phyloP scores from a whole-genome alignment of 306 rosid species.

The Quercus agrifolia region DNA sequence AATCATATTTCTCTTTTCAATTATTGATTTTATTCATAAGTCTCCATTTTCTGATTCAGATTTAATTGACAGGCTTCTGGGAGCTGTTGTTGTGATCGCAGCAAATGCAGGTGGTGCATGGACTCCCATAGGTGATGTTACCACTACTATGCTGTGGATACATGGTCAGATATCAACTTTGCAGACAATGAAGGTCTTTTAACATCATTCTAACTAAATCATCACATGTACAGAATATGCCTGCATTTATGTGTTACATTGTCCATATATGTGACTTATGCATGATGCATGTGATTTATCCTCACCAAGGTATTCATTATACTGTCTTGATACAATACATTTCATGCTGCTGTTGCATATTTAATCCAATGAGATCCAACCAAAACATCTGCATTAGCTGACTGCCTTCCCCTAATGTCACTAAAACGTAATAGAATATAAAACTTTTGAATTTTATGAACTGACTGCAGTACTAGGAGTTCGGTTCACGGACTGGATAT shows the following conservation, averaged over 20 bases:
- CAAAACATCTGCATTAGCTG: not conserved
- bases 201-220: constrained; percentile 1
- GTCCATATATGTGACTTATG: not conserved
- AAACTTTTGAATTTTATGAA: not conserved
- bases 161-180: constrained; percentile 90
- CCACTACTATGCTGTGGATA: constrained; percentile 98
- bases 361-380: not conserved
- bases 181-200: constrained; percentile 70
- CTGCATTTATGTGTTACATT: not conserved
- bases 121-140: constrained; percentile 98
- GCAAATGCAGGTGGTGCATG: constrained; percentile 99
- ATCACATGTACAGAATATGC: not conserved
- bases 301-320: not conserved
- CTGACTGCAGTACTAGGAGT: not conserved
- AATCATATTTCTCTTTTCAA: not conserved
- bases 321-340: not conserved
- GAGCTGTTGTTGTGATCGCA: constrained; percentile 93
- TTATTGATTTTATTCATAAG: not conserved
- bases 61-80: constrained; percentile 73
- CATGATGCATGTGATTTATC: not conserved
- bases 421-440: not conserved
- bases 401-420: not conserved
- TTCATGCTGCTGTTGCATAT: not conserved
- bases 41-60: constrained; percentile 22
- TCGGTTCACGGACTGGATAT: not conserved